A percentile compares a stretch with the other conserved stretches of the same genome.
phyloP scores from a whole-genome alignment of 2,329 filamentous ascomycete genomes.

The Colletotrichum nymphaeae region DNA sequence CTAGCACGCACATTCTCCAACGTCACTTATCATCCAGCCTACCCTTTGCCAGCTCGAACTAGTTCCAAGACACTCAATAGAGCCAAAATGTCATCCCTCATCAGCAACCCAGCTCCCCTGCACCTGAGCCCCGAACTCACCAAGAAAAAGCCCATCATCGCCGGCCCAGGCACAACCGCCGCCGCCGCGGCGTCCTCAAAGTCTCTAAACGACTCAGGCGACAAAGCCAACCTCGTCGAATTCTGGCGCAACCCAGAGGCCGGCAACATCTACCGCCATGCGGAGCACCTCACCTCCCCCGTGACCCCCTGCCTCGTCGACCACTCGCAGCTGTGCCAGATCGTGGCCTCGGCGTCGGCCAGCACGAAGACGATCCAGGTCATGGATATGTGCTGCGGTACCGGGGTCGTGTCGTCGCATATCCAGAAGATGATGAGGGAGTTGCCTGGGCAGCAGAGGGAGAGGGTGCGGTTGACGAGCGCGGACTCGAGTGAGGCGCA shows the following conservation, averaged over 20 bases:
- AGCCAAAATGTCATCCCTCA: constrained; percentile 3
- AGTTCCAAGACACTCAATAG: background rate
- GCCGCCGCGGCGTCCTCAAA: background rate
- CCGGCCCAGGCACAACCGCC: background rate
- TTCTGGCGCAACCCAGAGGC: constrained; percentile 9
- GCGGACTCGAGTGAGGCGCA: constrained; percentile 20
- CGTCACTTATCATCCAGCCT: background rate
- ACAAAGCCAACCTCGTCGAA: background rate
- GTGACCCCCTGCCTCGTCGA: constrained; percentile 3
- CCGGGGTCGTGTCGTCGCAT: constrained; percentile 8
- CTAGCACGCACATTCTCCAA: too few relatives aligned
- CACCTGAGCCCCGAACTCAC: background rate
- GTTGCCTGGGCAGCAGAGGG: background rate
- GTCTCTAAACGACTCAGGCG: background rate
- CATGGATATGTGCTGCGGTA: constrained; percentile 21
- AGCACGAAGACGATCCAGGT: background rate
- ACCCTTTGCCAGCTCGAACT: background rate
- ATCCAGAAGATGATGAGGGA: constrained; percentile 9
- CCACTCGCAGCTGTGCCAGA: background rate
- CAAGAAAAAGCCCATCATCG: background rate
- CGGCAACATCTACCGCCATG: constrained; percentile 6
- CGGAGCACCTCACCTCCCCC: constrained; percentile 5
- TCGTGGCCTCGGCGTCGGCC: background rate
- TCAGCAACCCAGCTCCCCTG: background rate
- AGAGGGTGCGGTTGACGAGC: background rate